These are phyloP conservation scores for Prillingera fragicola DNA, from an alignment of 1,284 basidiomycete species.

Conservation along the genomic window DNA sequence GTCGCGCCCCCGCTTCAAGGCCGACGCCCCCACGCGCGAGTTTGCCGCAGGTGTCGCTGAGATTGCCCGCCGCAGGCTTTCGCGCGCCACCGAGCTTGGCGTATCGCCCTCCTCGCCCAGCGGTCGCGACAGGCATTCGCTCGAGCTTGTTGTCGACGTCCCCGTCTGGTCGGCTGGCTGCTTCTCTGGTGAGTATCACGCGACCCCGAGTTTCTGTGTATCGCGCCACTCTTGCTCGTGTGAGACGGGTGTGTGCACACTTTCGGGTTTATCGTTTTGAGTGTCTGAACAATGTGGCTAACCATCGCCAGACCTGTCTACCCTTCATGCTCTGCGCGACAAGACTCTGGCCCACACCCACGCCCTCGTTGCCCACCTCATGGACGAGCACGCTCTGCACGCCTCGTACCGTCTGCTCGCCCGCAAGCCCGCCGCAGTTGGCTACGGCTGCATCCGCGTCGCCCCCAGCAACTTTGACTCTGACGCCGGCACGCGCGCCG, in stretches of 20 bases:
- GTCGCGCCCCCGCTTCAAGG: conserved; percentile 12
- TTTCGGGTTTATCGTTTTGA: no score
- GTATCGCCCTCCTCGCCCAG: conserved; percentile 8
- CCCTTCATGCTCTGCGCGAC: conserved; percentile 45
- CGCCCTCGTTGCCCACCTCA: conserved; percentile 37
- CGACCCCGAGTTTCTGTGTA: background rate
- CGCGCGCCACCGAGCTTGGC: conserved; percentile 7
- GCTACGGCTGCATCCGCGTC: conserved; percentile 44
- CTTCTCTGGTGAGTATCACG: conserved; percentile 40
- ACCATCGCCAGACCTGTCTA: conserved; percentile 37
- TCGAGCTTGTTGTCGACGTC: conserved; percentile 46
- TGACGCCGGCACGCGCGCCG: conserved; percentile 6
- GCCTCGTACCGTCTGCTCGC: conserved; percentile 43
- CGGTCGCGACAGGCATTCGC: conserved; percentile 22
- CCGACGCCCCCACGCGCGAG: conserved; percentile 5
- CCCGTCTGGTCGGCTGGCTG: conserved; percentile 46
- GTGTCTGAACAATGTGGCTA: no score
- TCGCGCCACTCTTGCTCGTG: no score
- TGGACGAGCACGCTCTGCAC: conserved; percentile 28
- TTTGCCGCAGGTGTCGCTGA: conserved; percentile 8
- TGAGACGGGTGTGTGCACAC: no score
- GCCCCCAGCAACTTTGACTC: conserved; percentile 28
- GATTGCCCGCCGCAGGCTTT: conserved; percentile 5
- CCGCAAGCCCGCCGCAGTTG: conserved; percentile 26
- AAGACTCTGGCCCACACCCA: conserved; percentile 44